Conservation (phyloP, 306 rosid species). For the Trichosanthes cucumerina region DNA sequence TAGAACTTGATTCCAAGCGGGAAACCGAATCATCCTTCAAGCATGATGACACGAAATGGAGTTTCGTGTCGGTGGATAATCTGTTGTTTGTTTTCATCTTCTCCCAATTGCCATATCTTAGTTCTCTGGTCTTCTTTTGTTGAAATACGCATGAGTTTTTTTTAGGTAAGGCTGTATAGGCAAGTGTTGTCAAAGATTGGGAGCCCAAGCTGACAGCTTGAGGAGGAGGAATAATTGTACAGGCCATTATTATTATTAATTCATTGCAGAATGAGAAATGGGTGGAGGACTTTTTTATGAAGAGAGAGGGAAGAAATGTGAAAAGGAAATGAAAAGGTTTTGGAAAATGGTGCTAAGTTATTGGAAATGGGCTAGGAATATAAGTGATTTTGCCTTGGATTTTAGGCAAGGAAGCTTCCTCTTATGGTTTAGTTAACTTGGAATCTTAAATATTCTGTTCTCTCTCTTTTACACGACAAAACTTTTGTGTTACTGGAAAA, state of each 20-base stretch:
- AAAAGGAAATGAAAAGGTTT: neutral
- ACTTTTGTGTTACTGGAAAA: neutral
- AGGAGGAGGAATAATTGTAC: neutral
- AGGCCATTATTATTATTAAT: neutral
- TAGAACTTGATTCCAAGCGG: neutral
- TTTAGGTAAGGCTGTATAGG: neutral
- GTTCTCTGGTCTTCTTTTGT: neutral
- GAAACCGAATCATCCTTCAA: neutral
- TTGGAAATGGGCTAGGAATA: neutral
- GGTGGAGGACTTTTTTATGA: neutral
- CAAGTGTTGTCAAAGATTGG: neutral
- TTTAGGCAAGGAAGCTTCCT: neutral
- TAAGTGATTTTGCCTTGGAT: neutral
- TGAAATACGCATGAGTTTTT: neutral
- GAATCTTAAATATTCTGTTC: neutral
- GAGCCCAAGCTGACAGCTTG: neutral
- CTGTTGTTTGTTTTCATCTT: neutral
- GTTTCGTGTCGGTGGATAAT: neutral
- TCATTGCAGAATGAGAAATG: neutral
- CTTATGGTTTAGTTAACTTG: neutral
- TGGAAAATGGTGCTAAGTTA: neutral
- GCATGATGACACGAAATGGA: neutral
- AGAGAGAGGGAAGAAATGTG: neutral
- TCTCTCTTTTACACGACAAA: neutral
- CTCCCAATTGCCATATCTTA: neutral